Percentiles rank a stretch among this genome's conserved stretches.
phyloP scores from a whole-genome alignment of 1,284 basidiomycete genomes.

The Vanrija humicola region DNA sequence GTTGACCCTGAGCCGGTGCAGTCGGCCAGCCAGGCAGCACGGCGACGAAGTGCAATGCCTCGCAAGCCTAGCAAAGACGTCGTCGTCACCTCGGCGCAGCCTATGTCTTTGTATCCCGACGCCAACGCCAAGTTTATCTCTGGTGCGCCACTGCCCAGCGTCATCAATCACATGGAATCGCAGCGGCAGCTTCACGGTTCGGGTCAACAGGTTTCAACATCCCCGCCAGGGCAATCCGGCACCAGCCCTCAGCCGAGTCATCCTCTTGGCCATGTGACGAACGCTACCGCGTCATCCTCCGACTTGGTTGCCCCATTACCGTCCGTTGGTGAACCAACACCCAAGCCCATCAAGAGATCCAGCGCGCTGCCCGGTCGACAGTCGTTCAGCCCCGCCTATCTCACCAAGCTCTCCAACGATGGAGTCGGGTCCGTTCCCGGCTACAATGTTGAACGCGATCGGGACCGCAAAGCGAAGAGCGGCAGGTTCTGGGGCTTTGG shows the following conservation, averaged over 20 bases:
- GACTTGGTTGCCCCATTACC: constrained; percentile 36
- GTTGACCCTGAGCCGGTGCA: constrained; percentile 33
- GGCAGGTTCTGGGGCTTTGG: constrained; percentile 80
- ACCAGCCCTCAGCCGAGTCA: neutral
- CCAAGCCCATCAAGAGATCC: constrained; percentile 35
- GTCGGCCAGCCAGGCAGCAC: neutral
- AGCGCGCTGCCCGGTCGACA: constrained; percentile 40
- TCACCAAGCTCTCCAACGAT: constrained; percentile 37
- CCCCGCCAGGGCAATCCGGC: neutral
- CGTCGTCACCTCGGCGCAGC: constrained; percentile 56
- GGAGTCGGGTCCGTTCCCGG: constrained; percentile 32
- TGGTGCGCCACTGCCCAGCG: constrained; percentile 48
- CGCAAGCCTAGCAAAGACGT: constrained; percentile 60
- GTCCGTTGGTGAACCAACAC: constrained; percentile 17
- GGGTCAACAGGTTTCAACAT: neutral
- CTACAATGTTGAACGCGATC: constrained; percentile 52
- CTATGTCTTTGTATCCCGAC: constrained; percentile 59
- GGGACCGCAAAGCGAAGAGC: constrained; percentile 83
- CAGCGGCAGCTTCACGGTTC: constrained; percentile 16
- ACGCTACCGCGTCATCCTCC: constrained; percentile 40
- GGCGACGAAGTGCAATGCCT: constrained; percentile 27
- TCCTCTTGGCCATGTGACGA: constrained; percentile 2
- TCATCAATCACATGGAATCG: constrained; percentile 47
- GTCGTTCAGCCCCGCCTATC: constrained; percentile 37
- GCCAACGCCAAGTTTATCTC: constrained; percentile 59